Percentiles rank a stretch among this genome's conserved stretches.
Evolutionary conservation across 2,329 filamentous ascomycete species (phyloP).

Genomic region (Pseudopithomyces chartarum): DNA sequence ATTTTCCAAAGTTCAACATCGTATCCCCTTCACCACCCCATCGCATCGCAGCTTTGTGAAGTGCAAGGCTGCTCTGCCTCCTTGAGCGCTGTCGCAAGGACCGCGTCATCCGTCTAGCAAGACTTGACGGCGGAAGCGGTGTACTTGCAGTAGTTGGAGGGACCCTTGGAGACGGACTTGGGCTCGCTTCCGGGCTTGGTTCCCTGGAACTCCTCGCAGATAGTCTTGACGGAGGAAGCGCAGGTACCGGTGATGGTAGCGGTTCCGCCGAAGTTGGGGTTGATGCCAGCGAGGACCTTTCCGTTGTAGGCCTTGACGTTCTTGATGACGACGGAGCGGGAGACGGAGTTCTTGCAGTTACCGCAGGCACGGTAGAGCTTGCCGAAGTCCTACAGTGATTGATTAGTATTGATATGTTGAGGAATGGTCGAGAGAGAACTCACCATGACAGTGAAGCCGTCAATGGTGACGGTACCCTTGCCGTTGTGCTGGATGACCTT

Average conservation of each 20-base stretch:
- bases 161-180: slow-evolving; percentile 5
- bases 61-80: too few species aligned
- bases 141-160: slow-evolving; percentile 7
- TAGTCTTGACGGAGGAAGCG: slow-evolving; percentile 34
- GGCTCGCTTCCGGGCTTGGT: slow-evolving; percentile 12
- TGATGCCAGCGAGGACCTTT: slow-evolving; percentile 54
- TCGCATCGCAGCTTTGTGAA: too few species aligned
- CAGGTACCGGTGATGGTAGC: slow-evolving; percentile 38
- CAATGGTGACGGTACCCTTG: slow-evolving; percentile 45
- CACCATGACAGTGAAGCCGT: slow-evolving; percentile 30
- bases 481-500: slow-evolving; percentile 51
- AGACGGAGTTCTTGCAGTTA: slow-evolving; percentile 54
- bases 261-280: slow-evolving; percentile 58
- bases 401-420: background rate
- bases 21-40: too few species aligned
- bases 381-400: slow-evolving; percentile 40
- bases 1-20: too few species aligned
- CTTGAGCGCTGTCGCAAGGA: background rate
- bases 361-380: slow-evolving; percentile 56
- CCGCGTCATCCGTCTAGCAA: background rate
- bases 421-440: background rate
- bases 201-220: slow-evolving; percentile 44
- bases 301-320: slow-evolving; percentile 50
- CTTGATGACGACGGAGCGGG: slow-evolving; percentile 52
- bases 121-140: slow-evolving; percentile 1